Evolutionary conservation across 2,329 filamentous ascomycete species (phyloP).

Genomic region (Hypocreales sp.): DNA sequence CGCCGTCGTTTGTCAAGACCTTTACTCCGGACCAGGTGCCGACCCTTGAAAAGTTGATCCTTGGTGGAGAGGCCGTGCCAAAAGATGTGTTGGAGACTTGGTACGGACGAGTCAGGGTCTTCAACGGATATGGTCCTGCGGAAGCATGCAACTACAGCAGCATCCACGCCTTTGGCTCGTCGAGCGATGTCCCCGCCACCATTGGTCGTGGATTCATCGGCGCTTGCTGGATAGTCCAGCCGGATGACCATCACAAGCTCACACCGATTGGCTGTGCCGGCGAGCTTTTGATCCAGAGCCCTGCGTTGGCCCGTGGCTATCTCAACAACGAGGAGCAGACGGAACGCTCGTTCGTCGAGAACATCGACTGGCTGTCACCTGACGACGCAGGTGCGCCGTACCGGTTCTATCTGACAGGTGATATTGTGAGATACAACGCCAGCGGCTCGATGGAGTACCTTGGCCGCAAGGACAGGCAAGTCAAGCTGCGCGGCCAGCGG

Average conservation of each 20-base stretch:
- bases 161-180: neutral
- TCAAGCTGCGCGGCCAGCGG: slow-evolving; percentile 4
- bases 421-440: slow-evolving; percentile 1
- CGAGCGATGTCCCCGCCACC: neutral
- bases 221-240: slow-evolving; percentile 8
- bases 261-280: slow-evolving; percentile 7
- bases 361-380: slow-evolving; percentile 11
- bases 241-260: slow-evolving; percentile 5
- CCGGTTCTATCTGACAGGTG: slow-evolving; percentile 9
- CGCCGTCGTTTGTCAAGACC: slow-evolving; percentile 6
- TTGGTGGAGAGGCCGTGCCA: slow-evolving; percentile 5
- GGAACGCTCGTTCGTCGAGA: slow-evolving; percentile 9
- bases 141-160: slow-evolving; percentile 6
- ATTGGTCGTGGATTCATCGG: slow-evolving; percentile 5
- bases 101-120: slow-evolving; percentile 5
- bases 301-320: slow-evolving; percentile 29
- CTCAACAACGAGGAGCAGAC: slow-evolving; percentile 19
- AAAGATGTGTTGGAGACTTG: slow-evolving; percentile 4
- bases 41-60: slow-evolving; percentile 2
- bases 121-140: slow-evolving; percentile 7
- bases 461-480: neutral
- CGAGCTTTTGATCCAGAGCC: slow-evolving; percentile 12
- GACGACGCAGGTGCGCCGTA: slow-evolving; percentile 3
- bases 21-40: slow-evolving; percentile 5
- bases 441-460: neutral